Evolutionary conservation across 768 basidiomycete species (phyloP).

Genomic region (Strobilomyces confusus): DNA sequence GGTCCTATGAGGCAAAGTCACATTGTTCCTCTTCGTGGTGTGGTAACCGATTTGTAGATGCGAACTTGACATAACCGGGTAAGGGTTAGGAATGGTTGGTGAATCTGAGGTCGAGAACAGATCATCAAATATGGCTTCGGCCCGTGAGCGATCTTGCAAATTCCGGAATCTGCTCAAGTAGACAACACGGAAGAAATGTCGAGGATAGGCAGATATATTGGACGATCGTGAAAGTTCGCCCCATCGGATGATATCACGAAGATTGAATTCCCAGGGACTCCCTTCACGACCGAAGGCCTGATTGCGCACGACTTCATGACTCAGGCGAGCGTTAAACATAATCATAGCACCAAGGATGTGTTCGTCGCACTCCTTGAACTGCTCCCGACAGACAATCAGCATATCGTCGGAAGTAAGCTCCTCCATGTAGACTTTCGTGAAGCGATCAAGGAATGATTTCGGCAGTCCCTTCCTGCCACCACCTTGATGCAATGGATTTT

Average conservation of each 20-base stretch:
- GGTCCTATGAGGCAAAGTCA: conserved; percentile 36
- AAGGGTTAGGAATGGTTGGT: conserved; percentile 38
- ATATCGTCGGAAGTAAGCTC: conserved; percentile 79
- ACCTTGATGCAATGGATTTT: conserved; percentile 94
- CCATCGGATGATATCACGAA: conserved; percentile 93
- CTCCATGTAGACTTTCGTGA: conserved; percentile 95
- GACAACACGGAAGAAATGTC: conserved; percentile 60
- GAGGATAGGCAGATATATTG: conserved; percentile 42
- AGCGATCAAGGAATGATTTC: conserved; percentile 95
- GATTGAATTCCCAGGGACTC: conserved; percentile 96
- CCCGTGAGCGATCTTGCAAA: conserved; percentile 54
- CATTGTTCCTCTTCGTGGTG: conserved; percentile 30
- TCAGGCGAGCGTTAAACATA: conserved; percentile 68
- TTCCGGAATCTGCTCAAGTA: conserved; percentile 88
- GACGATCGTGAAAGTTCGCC: conserved; percentile 48
- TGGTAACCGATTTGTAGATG: conserved; percentile 68
- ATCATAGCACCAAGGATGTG: conserved; percentile 71
- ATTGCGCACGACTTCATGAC: conserved; percentile 59
- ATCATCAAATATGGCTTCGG: conserved; percentile 50
- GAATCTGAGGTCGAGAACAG: conserved; percentile 38
- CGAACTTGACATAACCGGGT: conserved; percentile 37
- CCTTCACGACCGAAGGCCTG: conserved; percentile 74
- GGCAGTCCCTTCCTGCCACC: conserved; percentile 97
- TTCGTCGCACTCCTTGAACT: conserved; percentile 60
- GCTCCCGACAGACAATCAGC: conserved; percentile 66